phyloP scores from a whole-genome alignment of 257 asterid genomes.

The Fraxinus anomala region DNA sequence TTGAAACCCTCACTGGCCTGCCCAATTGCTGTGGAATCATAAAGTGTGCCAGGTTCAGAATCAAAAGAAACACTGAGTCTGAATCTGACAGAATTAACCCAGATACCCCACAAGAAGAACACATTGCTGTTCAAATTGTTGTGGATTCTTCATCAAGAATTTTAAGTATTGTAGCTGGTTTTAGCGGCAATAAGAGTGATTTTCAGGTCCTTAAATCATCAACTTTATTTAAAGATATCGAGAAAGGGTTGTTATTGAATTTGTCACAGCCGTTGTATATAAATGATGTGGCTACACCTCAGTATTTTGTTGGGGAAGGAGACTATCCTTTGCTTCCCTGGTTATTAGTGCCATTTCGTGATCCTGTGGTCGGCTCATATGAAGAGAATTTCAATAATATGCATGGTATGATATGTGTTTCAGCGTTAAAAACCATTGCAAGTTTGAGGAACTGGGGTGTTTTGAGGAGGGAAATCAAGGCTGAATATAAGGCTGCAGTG shows the following conservation, averaged over 20 bases:
- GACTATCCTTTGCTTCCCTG: constrained; percentile 69
- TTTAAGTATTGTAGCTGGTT: constrained; percentile 71
- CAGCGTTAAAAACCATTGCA: constrained; percentile 42
- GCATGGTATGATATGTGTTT: constrained; percentile 30
- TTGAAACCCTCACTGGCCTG: constrained; percentile 62
- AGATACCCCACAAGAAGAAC: constrained; percentile 25
- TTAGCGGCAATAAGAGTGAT: constrained; percentile 52
- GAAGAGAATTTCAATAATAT: constrained; percentile 62
- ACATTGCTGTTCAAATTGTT: constrained; percentile 69
- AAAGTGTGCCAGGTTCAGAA: constrained; percentile 51
- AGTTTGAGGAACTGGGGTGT: constrained; percentile 84
- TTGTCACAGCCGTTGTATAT: constrained; percentile 25
- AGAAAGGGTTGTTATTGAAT: constrained; percentile 45
- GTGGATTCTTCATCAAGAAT: constrained; percentile 75
- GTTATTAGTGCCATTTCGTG: constrained; percentile 55
- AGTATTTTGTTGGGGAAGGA: constrained; percentile 55
- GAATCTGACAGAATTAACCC: constrained; percentile 1
- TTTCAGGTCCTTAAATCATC: constrained; percentile 50
- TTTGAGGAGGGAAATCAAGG: constrained; percentile 44
- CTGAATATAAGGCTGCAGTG: constrained; percentile 57
- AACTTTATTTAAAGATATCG: constrained; percentile 50
- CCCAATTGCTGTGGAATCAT: constrained; percentile 84
- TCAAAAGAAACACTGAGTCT: constrained; percentile 11
- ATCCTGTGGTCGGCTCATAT: constrained; percentile 43
- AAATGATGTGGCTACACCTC: constrained; percentile 48